A percentile compares a stretch with the other conserved stretches of the same genome.
Evolutionary conservation across 139 green algal genomes (phyloP).

Genomic region (Zygnema circumcarinatum): DNA sequence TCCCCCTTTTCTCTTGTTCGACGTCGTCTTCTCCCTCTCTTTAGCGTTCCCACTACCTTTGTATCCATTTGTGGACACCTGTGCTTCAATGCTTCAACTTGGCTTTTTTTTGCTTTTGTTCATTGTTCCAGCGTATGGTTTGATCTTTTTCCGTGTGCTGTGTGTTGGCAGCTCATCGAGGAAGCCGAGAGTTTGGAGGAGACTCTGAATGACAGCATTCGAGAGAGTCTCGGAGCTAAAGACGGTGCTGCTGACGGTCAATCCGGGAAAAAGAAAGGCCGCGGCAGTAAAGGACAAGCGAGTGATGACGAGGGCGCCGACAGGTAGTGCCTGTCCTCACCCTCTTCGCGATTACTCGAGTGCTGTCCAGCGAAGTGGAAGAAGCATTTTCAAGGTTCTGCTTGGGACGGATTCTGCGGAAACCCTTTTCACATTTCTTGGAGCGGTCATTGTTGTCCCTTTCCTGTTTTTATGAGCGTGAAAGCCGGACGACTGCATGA

Average conservation of each 20-base stretch:
- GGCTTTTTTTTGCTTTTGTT: too few relatives aligned
- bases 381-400: neutral
- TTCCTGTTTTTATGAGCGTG: too few relatives aligned
- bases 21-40: neutral
- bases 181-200: constrained; percentile 91
- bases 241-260: constrained; percentile 21
- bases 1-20: neutral
- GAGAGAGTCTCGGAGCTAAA: constrained; percentile 62
- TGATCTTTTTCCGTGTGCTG: too few relatives aligned
- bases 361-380: neutral
- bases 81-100: too few relatives aligned
- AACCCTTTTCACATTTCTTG: too few relatives aligned
- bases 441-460: too few relatives aligned
- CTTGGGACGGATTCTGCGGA: neutral
- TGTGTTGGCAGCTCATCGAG: constrained; percentile 63
- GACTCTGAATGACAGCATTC: constrained; percentile 77
- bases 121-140: too few relatives aligned
- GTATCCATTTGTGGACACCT: too few relatives aligned
- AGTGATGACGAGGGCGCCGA: constrained; percentile 13
- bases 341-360: neutral
- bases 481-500: too few relatives aligned
- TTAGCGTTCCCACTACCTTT: neutral
- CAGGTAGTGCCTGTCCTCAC: neutral
- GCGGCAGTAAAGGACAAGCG: constrained; percentile 34
- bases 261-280: neutral